phyloP scores from a whole-genome alignment of 192 early-diverging fungal genomes.

The Mortierella antarctica region DNA sequence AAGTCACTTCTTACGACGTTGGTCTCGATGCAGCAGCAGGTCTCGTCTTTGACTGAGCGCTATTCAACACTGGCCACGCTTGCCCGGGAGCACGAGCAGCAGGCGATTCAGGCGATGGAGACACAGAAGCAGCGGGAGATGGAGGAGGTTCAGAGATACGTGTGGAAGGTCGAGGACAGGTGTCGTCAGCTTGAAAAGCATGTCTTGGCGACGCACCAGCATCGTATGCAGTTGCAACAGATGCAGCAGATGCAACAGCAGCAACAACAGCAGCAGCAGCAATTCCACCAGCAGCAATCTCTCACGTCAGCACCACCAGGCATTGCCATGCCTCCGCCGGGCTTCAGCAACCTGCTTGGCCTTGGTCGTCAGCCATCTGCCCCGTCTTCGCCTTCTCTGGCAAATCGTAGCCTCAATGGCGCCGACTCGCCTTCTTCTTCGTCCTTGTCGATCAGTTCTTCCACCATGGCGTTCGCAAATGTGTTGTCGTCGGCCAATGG shows the following conservation, averaged over 20 bases:
- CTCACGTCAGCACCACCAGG: slow-evolving; percentile 33
- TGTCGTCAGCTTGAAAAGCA: slow-evolving; percentile 53
- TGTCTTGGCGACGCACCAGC: slow-evolving; percentile 25
- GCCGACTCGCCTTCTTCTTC: slow-evolving; percentile 20
- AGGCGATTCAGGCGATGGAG: slow-evolving; percentile 55
- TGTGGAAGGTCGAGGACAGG: slow-evolving; percentile 53
- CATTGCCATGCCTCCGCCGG: slow-evolving; percentile 38
- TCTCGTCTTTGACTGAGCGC: slow-evolving; percentile 53
- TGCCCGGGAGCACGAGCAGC: slow-evolving; percentile 58
- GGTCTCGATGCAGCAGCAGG: slow-evolving; percentile 61
- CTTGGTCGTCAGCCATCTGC: slow-evolving; percentile 39
- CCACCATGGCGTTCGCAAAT: slow-evolving; percentile 8
- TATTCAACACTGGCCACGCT: slow-evolving; percentile 56
- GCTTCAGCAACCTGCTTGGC: slow-evolving; percentile 34
- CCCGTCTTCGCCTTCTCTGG: slow-evolving; percentile 30
- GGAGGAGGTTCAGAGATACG: slow-evolving; percentile 63
- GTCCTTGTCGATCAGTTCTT: slow-evolving; percentile 6
- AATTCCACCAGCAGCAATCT: slow-evolving; percentile 13
- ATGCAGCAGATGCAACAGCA: slow-evolving; percentile 42
- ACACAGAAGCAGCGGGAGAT: slow-evolving; percentile 60
- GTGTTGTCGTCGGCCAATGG: slow-evolving; percentile 11
- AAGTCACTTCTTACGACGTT: slow-evolving; percentile 54
- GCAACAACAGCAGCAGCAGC: slow-evolving; percentile 25
- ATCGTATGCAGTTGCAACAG: slow-evolving; percentile 42
- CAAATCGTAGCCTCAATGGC: slow-evolving; percentile 12